phyloP scores from a whole-genome alignment of 2,329 filamentous ascomycete species.

The Colletotrichum sidae region DNA sequence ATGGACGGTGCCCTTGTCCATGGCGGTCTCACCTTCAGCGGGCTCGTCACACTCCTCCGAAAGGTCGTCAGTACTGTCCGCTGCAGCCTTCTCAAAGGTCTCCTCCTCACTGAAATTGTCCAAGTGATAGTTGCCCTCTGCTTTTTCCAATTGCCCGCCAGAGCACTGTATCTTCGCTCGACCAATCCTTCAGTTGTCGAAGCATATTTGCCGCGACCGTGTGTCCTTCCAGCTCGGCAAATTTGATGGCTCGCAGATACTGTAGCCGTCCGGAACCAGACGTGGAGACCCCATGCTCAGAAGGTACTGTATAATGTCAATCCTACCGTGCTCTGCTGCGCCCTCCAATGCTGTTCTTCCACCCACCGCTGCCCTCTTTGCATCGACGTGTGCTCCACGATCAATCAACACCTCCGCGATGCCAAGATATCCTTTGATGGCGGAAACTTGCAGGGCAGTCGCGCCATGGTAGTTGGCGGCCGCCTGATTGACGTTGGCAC shows the following conservation, averaged over 20 bases:
- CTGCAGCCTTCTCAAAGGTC: too few relatives aligned
- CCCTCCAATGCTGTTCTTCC: constrained; percentile 17
- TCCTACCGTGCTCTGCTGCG: constrained; percentile 11
- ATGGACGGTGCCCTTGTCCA: too few relatives aligned
- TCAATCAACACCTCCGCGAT: constrained; percentile 5
- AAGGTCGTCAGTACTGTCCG: too few relatives aligned
- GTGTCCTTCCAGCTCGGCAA: background rate
- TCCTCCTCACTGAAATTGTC: too few relatives aligned
- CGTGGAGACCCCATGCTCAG: background rate
- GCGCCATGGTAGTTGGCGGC: rapidly evolving
- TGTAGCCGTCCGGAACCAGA: background rate
- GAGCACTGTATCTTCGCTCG: rapidly evolving
- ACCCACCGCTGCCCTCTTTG: background rate
- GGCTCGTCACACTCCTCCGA: too few relatives aligned
- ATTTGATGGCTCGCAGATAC: constrained; percentile 15
- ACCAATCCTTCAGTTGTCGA: background rate
- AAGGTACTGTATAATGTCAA: constrained; percentile 5
- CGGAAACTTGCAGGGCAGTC: constrained; percentile 8
- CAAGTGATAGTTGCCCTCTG: too few relatives aligned
- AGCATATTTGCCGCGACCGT: background rate
- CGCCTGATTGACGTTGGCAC: background rate
- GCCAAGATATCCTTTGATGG: background rate
- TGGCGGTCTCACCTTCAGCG: too few relatives aligned
- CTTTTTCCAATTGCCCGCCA: background rate
- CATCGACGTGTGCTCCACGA: background rate